Evolutionary conservation across 2,329 filamentous ascomycete genomes (phyloP).

Genomic region (Diaporthe caulivora): DNA sequence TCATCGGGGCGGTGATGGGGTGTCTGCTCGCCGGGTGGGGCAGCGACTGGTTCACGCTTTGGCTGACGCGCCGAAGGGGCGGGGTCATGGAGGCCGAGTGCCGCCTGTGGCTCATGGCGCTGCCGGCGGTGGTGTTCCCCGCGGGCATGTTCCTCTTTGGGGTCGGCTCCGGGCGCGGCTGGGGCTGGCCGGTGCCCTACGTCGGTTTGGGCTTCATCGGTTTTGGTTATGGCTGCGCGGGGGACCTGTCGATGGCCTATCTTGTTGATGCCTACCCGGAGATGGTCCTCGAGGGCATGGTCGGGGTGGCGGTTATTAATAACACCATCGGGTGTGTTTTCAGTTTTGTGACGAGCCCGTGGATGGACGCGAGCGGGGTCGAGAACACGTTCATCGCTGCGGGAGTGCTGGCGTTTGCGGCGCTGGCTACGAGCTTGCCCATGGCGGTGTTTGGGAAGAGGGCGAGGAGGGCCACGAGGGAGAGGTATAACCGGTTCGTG

Average conservation of each 20-base stretch:
- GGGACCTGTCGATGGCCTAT: conserved; percentile 58
- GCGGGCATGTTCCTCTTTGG: conserved; percentile 62
- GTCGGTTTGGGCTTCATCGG: conserved; percentile 61
- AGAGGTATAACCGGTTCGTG: conserved; percentile 60
- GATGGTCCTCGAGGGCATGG: conserved; percentile 61
- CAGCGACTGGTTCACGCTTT: conserved; percentile 49
- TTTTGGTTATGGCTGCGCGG: conserved; percentile 56
- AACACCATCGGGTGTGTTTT: conserved; percentile 39
- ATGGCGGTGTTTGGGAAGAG: conserved; percentile 68
- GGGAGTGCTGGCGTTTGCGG: conserved; percentile 62
- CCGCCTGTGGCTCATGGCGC: conserved; percentile 47
- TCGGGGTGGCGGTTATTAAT: conserved; percentile 58
- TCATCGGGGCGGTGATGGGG: conserved; percentile 45
- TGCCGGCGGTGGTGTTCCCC: conserved; percentile 56
- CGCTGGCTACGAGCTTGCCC: conserved; percentile 62
- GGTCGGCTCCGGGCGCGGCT: conserved; percentile 58
- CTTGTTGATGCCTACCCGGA: conserved; percentile 62
- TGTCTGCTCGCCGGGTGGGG: conserved; percentile 47
- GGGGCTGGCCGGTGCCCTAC: conserved; percentile 59
- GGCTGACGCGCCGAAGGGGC: conserved; percentile 46
- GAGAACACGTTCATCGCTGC: conserved; percentile 51
- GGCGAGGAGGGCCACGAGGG: conserved; percentile 60
- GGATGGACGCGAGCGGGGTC: conserved; percentile 37
- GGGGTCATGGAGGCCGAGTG: conserved; percentile 50
- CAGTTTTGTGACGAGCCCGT: conserved; percentile 38